These are phyloP conservation scores for Pseudozyma hubeiensis DNA, from an alignment of 1,284 basidiomycete species.

Conservation along the genomic window DNA sequence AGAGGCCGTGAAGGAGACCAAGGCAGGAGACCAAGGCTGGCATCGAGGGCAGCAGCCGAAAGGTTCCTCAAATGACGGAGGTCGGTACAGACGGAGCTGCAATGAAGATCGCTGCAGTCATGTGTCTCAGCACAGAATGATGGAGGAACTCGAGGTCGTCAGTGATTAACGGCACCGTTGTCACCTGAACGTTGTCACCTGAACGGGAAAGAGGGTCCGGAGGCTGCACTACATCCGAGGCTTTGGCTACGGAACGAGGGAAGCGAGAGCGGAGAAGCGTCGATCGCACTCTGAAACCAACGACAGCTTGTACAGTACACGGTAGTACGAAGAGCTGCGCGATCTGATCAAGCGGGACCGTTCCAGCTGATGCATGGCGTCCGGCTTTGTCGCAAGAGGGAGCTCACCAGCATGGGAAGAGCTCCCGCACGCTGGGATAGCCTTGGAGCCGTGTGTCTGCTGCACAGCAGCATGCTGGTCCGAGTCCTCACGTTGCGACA, in stretches of 20 bases:
- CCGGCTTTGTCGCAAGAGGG: conserved; percentile 5
- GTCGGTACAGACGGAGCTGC: conserved; percentile 19
- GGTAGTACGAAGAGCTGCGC: conserved; percentile 8
- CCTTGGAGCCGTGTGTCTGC: background rate
- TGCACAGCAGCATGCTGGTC: conserved; percentile 28
- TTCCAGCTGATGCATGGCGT: conserved; percentile 2
- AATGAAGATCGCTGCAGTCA: conserved; percentile 37
- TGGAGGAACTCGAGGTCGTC: background rate
- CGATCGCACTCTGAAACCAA: conserved; percentile 12
- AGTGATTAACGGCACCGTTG: background rate
- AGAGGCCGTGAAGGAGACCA: no score
- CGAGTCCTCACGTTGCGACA: conserved; percentile 17
- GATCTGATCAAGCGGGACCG: background rate
- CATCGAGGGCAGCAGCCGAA: background rate
- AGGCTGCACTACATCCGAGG: conserved; percentile 33
- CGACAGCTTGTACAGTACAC: background rate
- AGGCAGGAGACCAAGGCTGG: background rate
- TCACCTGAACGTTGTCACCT: background rate
- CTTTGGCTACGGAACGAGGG: background rate
- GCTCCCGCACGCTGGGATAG: no score
- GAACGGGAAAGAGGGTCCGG: background rate
- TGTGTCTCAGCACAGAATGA: conserved; percentile 9
- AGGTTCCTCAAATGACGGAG: conserved; percentile 6
- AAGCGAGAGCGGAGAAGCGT: conserved; percentile 14
- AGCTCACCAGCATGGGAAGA: no score